Base-by-base conservation (phyloP, 148 eudicot species). In the Nyssa sinensis region DNA sequence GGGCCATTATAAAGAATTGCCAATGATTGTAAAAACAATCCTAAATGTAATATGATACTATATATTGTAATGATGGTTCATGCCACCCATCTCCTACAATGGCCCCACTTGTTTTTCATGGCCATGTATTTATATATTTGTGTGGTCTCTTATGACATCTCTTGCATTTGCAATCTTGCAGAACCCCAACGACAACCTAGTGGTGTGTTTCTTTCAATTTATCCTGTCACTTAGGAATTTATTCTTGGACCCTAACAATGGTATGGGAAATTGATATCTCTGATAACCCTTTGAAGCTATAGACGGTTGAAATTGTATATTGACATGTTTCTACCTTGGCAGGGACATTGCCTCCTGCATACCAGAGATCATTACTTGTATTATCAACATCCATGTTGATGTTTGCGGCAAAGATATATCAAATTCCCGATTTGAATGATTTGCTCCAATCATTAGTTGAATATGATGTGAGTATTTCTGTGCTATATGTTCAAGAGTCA, bases 161-260 rank as follows among this genome's bases (percentile, higher is more conserved):
- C 53, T 55, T 7, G 13, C 33, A 53, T 57, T 73, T 27, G 25
- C 47, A 6, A 7, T 71, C 39, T 74, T 85, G 87, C 94, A 95
- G 99, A 83, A 77, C 63, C 65, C 81, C 23, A 83, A 69, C 64
- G 78, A 75, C 67, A 85, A 77, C 73, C 78, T 88, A 17, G 85
- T 88, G 29, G 84, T 85, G 67, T 87, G 93, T 69, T 78, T 91
- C 82, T 95, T 90, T 83, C 99, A 95, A 87, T 88, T 95, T 64
- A 89, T 97, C 57, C 64, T 95, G 53, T 85, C 99, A 7, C 80
- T 95, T 24, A 81, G 92, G 84, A 90, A 82, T 83, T 75, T 86
- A 23, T 74, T 96, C 34, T 66, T 92, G 75, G 88, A 84, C 70
- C 74, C 92, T 44, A 81, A 65, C 76, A 74, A 78, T 53, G 93